Conservation (phyloP, 768 basidiomycete species). For the Rhizopogon rudus region DNA sequence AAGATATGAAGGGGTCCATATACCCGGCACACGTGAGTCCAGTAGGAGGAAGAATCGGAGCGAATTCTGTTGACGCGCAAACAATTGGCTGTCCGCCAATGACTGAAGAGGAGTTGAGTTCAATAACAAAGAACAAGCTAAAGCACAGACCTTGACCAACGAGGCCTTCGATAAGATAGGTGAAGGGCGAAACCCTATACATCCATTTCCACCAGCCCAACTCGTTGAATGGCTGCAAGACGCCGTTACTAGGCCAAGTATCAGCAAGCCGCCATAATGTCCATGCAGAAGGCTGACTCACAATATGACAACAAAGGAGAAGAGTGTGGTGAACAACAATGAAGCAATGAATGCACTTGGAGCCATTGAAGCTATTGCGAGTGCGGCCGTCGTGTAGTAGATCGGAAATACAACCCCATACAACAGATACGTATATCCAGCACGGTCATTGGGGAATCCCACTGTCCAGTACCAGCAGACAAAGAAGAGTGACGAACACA, state of each 20-base stretch:
- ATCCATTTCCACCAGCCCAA: conserved; percentile 74
- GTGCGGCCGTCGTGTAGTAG: conserved; percentile 58
- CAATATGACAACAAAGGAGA: conserved; percentile 65
- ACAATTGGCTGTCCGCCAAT: conserved; percentile 43
- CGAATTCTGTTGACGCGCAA: conserved; percentile 62
- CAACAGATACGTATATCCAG: conserved; percentile 53
- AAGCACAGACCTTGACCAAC: conserved; percentile 38
- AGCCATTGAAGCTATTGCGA: conserved; percentile 56
- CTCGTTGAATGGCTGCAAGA: conserved; percentile 56
- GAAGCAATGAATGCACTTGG: conserved; percentile 57
- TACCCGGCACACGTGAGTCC: conserved; percentile 46
- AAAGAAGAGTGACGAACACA: conserved; percentile 55
- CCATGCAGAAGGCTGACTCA: conserved; percentile 21
- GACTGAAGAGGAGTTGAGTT: conserved; percentile 27
- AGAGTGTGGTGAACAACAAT: conserved; percentile 51
- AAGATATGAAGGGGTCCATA: conserved; percentile 35
- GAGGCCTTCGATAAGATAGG: conserved; percentile 50
- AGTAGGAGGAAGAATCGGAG: conserved; percentile 42
- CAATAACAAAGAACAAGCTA: background rate
- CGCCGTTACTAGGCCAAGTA: conserved; percentile 44
- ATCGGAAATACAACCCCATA: conserved; percentile 49
- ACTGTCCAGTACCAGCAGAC: conserved; percentile 70
- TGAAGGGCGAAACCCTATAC: conserved; percentile 51
- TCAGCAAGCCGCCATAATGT: background rate
- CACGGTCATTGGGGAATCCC: conserved; percentile 47